Base-by-base conservation (phyloP, 495 filamentous ascomycete genomes). In the Symbiotaphrina buchneri region DNA sequence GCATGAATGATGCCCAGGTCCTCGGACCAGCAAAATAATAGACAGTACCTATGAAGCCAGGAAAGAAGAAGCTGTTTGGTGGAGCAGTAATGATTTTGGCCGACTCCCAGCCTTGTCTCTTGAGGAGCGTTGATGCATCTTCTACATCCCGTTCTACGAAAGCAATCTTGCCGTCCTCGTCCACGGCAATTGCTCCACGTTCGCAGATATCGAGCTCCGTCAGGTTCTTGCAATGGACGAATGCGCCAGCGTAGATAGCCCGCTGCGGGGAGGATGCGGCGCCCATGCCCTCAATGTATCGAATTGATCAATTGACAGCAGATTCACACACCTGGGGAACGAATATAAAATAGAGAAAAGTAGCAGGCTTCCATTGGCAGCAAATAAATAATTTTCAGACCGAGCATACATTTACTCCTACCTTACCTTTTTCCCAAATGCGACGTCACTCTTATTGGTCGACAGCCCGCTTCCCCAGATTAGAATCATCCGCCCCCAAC, bases 21-120 rank as follows among this genome's bases (percentile, higher is more conserved):
- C 10, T 6, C 36, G 33, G 36, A 18, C 24, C 27, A 17, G 20
- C 11, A 11, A 18, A 13, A n/a, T n/a, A n/a, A n/a, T n/a, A 8
- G 19, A 8, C 42, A 43, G 30, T 37, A 83, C 79, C 81, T 27
- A 95, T 73, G 47, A 95, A 91, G 10, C 85, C 85, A 0, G 85
- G 85, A 42, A 94, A 93, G 55, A 85, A 92, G 51, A 92, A 94
- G 34, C 56, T 56, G 40, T 44, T 29, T 4, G 35, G 42, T 19
- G 31, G 28, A 11, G 47, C 37, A 14, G 33, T 28, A 2, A 56
- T 40, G 5, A 46, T 54, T 50, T 41, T 41, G 39, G 27, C 53
- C 35, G 32, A 51, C 39, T 39, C 46, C 53, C 39, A 68, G 4
- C 49, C 52, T 10, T 73, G 56, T 6, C 55, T 58, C 28, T 56